A percentile compares a stretch with the other conserved stretches of the same genome.
These are phyloP conservation scores for Lupinus albus DNA, from an alignment of 306 rosid genomes.

Conservation along the genomic window DNA sequence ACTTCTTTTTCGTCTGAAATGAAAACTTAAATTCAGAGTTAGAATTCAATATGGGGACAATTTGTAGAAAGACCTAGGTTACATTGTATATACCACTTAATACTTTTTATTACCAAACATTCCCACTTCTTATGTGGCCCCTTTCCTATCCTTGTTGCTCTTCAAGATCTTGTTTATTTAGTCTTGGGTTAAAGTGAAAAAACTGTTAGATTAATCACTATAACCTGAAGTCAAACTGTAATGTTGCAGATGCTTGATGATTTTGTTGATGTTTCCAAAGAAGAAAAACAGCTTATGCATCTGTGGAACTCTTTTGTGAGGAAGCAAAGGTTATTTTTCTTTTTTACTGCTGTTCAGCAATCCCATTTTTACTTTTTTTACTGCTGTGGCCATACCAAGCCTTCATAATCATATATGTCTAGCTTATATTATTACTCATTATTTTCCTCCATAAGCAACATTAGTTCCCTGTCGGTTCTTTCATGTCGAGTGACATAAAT, in stretches of 20 bases:
- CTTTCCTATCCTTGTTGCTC: conserved; percentile 28
- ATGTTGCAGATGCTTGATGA: conserved; percentile 94
- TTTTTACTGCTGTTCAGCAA: too few relatives aligned
- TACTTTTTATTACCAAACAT: neutral
- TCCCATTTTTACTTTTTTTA: too few relatives aligned
- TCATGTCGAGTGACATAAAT: conserved; percentile 26
- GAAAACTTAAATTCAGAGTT: conserved; percentile 31
- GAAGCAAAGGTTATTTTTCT: conserved; percentile 68
- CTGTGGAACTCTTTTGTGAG: conserved; percentile 95
- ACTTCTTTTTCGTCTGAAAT: conserved; percentile 8
- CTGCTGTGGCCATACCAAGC: conserved; percentile 27
- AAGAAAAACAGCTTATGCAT: conserved; percentile 94
- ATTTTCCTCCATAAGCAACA: neutral
- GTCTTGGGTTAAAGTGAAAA: conserved; percentile 19
- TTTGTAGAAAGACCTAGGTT: too few relatives aligned
- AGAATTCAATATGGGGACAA: neutral
- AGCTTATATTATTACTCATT: conserved; percentile 12
- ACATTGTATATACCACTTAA: too few relatives aligned
- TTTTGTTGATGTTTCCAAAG: conserved; percentile 92
- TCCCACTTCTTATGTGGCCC: conserved; percentile 1
- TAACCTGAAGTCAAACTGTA: conserved; percentile 42
- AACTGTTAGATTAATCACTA: neutral
- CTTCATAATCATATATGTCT: conserved; percentile 28
- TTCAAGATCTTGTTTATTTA: conserved; percentile 16
- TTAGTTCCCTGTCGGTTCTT: conserved; percentile 27